These are phyloP conservation scores for Cytauxzoon felis DNA, from an alignment of 169 alveolate species.

Conservation along the genomic window DNA sequence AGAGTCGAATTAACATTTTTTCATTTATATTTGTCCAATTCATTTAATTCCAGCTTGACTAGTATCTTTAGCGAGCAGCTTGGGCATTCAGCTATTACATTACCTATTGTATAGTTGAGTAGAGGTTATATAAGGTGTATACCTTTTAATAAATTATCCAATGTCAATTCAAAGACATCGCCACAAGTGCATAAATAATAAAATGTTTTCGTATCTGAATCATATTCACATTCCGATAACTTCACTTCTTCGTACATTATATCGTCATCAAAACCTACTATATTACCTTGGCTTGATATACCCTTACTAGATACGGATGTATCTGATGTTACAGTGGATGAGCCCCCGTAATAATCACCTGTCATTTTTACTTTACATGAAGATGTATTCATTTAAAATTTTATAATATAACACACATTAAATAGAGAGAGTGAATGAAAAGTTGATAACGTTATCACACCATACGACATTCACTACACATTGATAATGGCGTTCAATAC, in stretches of 20 bases:
- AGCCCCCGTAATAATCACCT: too few species aligned
- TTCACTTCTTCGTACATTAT: conserved; percentile 45
- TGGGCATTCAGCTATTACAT: conserved; percentile 56
- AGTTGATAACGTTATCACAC: too few species aligned
- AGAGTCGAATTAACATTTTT: not conserved
- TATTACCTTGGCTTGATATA: conserved; percentile 23
- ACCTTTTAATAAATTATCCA: conserved; percentile 41
- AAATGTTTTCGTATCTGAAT: conserved; percentile 21
- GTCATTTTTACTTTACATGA: too few species aligned
- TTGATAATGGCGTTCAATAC: too few species aligned
- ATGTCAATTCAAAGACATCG: conserved; percentile 44
- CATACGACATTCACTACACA: too few species aligned
- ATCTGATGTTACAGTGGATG: too few species aligned
- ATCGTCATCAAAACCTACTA: conserved; percentile 44
- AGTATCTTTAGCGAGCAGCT: conserved; percentile 55
- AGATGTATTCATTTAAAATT: too few species aligned
- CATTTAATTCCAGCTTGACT: conserved; percentile 36
- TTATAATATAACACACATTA: too few species aligned
- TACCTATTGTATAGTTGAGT: conserved; percentile 7
- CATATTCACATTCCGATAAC: conserved; percentile 56
- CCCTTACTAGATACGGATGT: too few species aligned
- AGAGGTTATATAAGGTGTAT: not conserved
- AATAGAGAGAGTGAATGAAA: too few species aligned
- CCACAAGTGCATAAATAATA: conserved; percentile 61
- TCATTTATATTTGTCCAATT: conserved; percentile 28